Evolutionary conservation across 306 rosid genomes (phyloP), one percentile per base, ranked within the genome.

Genomic region (Macrotyloma uniflorum): DNA sequence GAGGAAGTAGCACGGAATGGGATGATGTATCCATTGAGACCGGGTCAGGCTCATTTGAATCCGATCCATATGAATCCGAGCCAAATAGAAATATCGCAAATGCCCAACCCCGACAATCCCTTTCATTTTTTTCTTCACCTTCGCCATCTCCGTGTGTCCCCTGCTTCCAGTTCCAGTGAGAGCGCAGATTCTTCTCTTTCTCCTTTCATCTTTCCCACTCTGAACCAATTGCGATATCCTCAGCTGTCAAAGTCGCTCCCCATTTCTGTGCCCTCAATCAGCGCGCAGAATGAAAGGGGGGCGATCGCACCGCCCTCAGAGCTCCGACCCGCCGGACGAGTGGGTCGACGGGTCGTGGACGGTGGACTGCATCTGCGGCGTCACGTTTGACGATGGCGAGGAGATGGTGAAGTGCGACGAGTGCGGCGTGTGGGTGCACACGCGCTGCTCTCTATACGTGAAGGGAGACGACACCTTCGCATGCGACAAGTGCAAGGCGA

Each of bases 341-440:
- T 95, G 99, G 99, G 92, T 86, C 12, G 89, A 93, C 69, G 99
- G 91, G 5, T 88, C 97, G 2, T 95, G 99, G 99, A 93, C 98
- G 4, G 99, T 95, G 78, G 99, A 95, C 79, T 95, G 99, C 71
- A 82, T 93, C 23, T 95, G 99, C 76, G 99, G 99, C 50, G 99
- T 95, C 38, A 93, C 81, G 80, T 95, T 91, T 70, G 99, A 95
- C 79, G 99, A 95, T 77, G 99, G 99, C 30, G 99, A 95, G 50
- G 99, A 95, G 89, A 95, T 95, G 99, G 99, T 95, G 5, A 95
- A 95, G 72, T 95, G 99, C 69, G 99, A 95, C 19, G 99, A 95
- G 87, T 95, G 99, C 50, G 98, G 92, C 51, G 99, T 95, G 5
- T 95, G 99, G 99, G 99, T 95, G 75, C 99, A 95, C 81, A 95